Percentiles rank a stretch among this genome's conserved stretches.
phyloP scores from a whole-genome alignment of 2,329 filamentous ascomycete species.

The Trichophyton schoenleinii region DNA sequence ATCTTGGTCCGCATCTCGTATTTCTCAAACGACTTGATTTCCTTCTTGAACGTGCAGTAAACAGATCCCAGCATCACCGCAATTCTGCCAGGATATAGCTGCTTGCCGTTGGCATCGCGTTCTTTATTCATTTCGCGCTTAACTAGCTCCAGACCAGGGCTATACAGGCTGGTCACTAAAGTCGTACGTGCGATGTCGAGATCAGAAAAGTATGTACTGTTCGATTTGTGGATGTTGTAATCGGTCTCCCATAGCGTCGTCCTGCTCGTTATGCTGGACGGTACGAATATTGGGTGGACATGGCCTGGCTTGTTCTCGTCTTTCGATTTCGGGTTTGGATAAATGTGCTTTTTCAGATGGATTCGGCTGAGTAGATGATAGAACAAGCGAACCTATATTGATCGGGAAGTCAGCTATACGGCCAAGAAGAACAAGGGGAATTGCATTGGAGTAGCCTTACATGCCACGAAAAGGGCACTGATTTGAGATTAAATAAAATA shows the following conservation, averaged over 20 bases:
- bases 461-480: constrained; percentile 62
- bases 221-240: constrained; percentile 74
- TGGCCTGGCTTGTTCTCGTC: constrained; percentile 24
- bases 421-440: constrained; percentile 26
- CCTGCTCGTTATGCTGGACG: constrained; percentile 53
- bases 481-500: constrained; percentile 57
- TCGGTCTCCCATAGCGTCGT: constrained; percentile 67
- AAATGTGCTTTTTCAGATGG: constrained; percentile 34
- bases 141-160: constrained; percentile 43
- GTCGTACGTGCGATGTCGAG: constrained; percentile 74
- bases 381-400: constrained; percentile 44
- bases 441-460: constrained; percentile 33
- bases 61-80: constrained; percentile 60
- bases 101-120: constrained; percentile 35
- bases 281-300: constrained; percentile 57
- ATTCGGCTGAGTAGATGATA: constrained; percentile 46
- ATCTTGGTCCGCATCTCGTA: constrained; percentile 66
- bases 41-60: constrained; percentile 58
- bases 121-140: constrained; percentile 43
- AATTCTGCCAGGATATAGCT: constrained; percentile 34
- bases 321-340: constrained; percentile 32
- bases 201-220: constrained; percentile 77
- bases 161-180: constrained; percentile 57
- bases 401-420: constrained; percentile 13
- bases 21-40: constrained; percentile 55